A percentile compares a stretch with the other conserved stretches of the same genome.
Evolutionary conservation across 768 basidiomycete genomes (phyloP).

Genomic region (Hortiboletus campestris): DNA sequence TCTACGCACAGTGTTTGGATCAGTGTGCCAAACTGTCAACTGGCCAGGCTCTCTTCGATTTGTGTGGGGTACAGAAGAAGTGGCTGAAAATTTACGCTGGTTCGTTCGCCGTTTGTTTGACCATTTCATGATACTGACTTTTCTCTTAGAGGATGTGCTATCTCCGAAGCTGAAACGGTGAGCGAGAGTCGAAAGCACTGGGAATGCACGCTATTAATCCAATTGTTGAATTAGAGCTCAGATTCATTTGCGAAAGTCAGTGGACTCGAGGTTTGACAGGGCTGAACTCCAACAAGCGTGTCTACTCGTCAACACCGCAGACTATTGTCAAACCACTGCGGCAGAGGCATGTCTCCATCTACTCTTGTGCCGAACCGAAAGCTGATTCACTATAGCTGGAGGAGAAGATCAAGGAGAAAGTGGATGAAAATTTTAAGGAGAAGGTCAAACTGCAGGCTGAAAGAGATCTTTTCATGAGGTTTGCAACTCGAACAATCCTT

Average conservation of each 20-base stretch:
- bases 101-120: constrained; percentile 30
- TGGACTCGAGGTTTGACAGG: constrained; percentile 75
- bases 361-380: background rate
- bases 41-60: constrained; percentile 77
- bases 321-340: constrained; percentile 94
- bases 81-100: constrained; percentile 95
- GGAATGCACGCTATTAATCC: background rate
- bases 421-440: constrained; percentile 72
- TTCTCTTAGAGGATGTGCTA: constrained; percentile 79
- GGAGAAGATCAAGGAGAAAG: constrained; percentile 83
- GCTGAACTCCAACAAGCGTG: constrained; percentile 79
- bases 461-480: constrained; percentile 89
- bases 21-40: constrained; percentile 91
- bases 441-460: constrained; percentile 82
- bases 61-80: constrained; percentile 82
- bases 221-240: constrained; percentile 36
- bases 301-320: constrained; percentile 93
- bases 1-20: constrained; percentile 93
- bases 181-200: constrained; percentile 3
- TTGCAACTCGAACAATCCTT: constrained; percentile 12
- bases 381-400: constrained; percentile 61
- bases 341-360: constrained; percentile 55
- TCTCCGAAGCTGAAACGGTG: constrained; percentile 72
- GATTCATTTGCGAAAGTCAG: constrained; percentile 58
- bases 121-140: background rate